These are phyloP conservation scores for Umbilicaria muhlenbergii DNA, from an alignment of 495 filamentous ascomycete genomes.

Conservation along the genomic window DNA sequence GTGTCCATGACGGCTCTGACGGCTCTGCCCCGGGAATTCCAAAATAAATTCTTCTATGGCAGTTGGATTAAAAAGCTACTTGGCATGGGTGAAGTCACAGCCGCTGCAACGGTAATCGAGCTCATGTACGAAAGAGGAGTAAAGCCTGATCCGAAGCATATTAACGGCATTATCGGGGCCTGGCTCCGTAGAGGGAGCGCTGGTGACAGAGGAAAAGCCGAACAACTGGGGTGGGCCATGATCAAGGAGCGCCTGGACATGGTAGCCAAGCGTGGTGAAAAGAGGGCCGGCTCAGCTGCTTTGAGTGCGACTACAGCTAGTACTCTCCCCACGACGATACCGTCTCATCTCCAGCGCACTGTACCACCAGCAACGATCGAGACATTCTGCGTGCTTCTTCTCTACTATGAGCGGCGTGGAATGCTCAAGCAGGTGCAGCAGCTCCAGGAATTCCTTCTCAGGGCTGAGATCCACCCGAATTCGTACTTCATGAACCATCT, in stretches of 20 bases:
- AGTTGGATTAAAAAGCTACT: conserved; percentile 73
- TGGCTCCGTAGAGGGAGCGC: conserved; percentile 48
- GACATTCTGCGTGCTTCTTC: conserved; percentile 59
- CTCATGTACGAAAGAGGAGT: conserved; percentile 52
- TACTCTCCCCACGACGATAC: conserved; percentile 12
- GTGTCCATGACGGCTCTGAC: conserved; percentile 34
- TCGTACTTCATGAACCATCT: conserved; percentile 65
- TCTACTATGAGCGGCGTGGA: conserved; percentile 49
- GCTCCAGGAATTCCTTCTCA: conserved; percentile 38
- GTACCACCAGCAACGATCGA: conserved; percentile 51
- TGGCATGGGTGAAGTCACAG: conserved; percentile 51
- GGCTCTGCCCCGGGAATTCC: conserved; percentile 41
- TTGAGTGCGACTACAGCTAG: conserved; percentile 8
- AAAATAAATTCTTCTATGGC: conserved; percentile 67
- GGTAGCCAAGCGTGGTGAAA: conserved; percentile 25
- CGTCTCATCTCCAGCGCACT: conserved; percentile 23
- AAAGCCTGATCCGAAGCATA: conserved; percentile 46
- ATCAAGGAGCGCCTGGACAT: conserved; percentile 47
- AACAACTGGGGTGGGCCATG: conserved; percentile 63
- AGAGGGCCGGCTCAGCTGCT: neutral
- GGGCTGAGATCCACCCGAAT: conserved; percentile 46
- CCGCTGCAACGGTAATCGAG: conserved; percentile 49
- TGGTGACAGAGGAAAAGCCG: conserved; percentile 41
- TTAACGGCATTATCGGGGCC: conserved; percentile 62
- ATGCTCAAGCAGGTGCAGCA: conserved; percentile 38